Conservation (phyloP, 495 filamentous ascomycete genomes). For the Copromyces sp. region DNA sequence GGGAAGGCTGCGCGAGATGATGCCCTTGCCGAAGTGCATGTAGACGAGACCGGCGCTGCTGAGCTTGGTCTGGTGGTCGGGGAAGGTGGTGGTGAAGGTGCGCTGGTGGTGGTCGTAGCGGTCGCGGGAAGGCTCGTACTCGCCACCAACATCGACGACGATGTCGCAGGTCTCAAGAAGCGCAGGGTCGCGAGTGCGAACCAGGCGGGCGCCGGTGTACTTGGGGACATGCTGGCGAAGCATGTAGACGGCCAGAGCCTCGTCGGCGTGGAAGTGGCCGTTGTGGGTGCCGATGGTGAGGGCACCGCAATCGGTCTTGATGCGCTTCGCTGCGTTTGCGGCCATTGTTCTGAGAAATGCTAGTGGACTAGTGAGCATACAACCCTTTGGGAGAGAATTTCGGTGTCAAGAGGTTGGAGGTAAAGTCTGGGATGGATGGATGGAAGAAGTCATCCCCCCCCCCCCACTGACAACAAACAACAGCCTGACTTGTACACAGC, state of each 20-base stretch:
- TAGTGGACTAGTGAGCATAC: background rate
- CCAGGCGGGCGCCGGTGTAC: slow-evolving; percentile 62
- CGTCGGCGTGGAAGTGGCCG: slow-evolving; percentile 97
- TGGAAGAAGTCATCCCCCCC: background rate
- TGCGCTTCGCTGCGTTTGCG: slow-evolving; percentile 57
- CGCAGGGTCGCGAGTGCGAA: slow-evolving; percentile 78
- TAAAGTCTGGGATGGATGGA: background rate
- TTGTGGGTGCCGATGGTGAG: slow-evolving; percentile 82
- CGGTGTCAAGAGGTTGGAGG: background rate
- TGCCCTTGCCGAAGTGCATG: slow-evolving; percentile 81
- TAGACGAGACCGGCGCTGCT: slow-evolving; percentile 89
- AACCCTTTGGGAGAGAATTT: slow-evolving; percentile 12
- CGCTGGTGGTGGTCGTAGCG: slow-evolving; percentile 98
- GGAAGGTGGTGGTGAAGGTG: slow-evolving; percentile 68
- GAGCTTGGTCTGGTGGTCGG: slow-evolving; percentile 71
- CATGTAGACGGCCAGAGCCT: slow-evolving; percentile 95
- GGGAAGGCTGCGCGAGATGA: slow-evolving; percentile 59
- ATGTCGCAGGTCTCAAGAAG: slow-evolving; percentile 76
- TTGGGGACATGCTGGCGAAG: slow-evolving; percentile 72
- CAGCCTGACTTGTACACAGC: background rate
- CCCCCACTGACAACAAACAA: background rate
- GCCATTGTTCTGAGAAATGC: slow-evolving; percentile 38
- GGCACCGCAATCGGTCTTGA: slow-evolving; percentile 47
- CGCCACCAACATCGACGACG: slow-evolving; percentile 90
- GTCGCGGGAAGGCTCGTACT: slow-evolving; percentile 64